These are phyloP conservation scores for Erodium moschatum DNA, from an alignment of 441 rosid genomes.

Conservation along the genomic window DNA sequence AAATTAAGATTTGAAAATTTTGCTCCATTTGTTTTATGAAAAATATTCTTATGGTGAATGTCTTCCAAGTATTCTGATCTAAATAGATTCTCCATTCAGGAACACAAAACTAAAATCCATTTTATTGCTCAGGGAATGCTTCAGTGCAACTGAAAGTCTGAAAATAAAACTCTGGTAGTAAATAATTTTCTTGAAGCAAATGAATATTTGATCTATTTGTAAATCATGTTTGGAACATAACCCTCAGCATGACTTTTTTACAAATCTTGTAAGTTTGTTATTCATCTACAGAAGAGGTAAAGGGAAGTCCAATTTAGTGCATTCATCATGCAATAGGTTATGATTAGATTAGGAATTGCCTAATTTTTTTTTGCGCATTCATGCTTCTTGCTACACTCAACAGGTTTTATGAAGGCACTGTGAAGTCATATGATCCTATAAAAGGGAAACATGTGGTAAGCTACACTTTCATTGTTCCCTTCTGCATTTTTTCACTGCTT, in stretches of 20 bases:
- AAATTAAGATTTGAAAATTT: no score
- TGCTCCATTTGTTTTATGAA: no score
- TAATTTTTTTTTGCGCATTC: conserved; percentile 1
- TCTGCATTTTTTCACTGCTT: background rate
- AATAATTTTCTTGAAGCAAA: background rate
- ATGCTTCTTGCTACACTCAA: conserved; percentile 21
- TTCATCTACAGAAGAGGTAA: background rate
- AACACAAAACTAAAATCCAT: no score
- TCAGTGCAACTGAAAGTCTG: no score
- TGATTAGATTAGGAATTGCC: background rate
- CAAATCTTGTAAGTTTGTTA: background rate
- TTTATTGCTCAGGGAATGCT: no score
- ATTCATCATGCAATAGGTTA: no score
- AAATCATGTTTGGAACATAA: background rate
- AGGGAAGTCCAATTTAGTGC: background rate
- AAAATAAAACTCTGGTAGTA: no score
- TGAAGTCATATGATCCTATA: conserved; percentile 88
- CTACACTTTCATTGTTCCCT: conserved; percentile 14
- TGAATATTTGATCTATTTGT: background rate
- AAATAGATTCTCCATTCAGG: no score
- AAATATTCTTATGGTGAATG: no score
- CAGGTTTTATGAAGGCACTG: conserved; percentile 95
- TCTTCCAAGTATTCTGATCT: no score
- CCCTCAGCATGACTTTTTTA: background rate
- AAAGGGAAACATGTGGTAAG: conserved; percentile 90